Evolutionary conservation across 805 yeast species (phyloP).

Genomic region (Cyberlindnera saturnus): DNA sequence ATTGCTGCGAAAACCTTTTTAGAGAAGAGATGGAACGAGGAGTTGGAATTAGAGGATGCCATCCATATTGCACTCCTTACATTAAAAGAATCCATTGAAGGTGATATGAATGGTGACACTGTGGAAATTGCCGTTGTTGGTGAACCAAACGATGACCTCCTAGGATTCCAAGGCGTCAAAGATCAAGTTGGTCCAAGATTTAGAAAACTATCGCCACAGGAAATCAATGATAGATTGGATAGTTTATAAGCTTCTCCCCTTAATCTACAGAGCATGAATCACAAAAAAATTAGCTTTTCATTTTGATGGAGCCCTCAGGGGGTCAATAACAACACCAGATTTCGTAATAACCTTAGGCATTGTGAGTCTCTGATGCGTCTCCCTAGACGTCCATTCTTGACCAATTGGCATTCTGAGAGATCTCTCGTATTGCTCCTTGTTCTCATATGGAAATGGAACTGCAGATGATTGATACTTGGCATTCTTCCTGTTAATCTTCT

Average conservation of each 20-base stretch:
- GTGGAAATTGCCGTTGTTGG: constrained; percentile 89
- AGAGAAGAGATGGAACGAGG: constrained; percentile 98
- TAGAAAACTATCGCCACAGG: constrained; percentile 78
- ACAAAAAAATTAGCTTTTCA: constrained; percentile 15
- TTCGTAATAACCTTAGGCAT: constrained; percentile 85
- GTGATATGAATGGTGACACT: constrained; percentile 95
- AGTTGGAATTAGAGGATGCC: constrained; percentile 95
- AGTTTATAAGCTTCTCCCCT: constrained; percentile 49
- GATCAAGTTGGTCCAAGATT: constrained; percentile 84
- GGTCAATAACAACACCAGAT: constrained; percentile 87
- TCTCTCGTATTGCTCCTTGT: constrained; percentile 90
- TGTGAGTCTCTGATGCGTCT: constrained; percentile 78
- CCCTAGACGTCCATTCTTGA: constrained; percentile 90
- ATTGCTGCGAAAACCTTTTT: constrained; percentile 94
- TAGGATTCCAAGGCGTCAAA: constrained; percentile 82
- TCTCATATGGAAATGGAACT: constrained; percentile 95
- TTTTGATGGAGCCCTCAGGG: constrained; percentile 80
- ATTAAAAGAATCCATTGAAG: constrained; percentile 93
- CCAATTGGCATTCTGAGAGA: constrained; percentile 94
- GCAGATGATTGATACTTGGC: constrained; percentile 78
- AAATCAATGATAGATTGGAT: constrained; percentile 92
- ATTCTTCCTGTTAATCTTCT: constrained; percentile 76
- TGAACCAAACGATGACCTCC: constrained; percentile 68
- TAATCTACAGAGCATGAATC: neutral
- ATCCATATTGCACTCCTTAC: constrained; percentile 93